These are phyloP conservation scores for Centrapalus pauciflorus DNA, from an alignment of 129 eudicot species.

Conservation along the genomic window DNA sequence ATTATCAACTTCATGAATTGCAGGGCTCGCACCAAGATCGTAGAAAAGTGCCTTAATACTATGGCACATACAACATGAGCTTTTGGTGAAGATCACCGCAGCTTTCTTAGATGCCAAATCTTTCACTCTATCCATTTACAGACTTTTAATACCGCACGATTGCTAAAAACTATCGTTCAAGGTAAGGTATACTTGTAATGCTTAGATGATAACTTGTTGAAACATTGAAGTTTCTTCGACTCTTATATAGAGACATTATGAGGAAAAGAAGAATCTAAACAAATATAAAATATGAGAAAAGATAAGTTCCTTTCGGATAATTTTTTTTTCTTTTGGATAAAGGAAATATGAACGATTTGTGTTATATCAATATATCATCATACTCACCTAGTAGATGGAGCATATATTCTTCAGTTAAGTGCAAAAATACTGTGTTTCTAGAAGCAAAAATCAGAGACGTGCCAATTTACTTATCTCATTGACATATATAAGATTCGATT, in stretches of 20 bases:
- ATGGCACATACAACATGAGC: slow-evolving; percentile 92
- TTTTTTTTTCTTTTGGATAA: slow-evolving; percentile 31
- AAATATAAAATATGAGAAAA: slow-evolving; percentile 15
- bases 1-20: slow-evolving; percentile 76
- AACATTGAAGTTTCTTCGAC: slow-evolving; percentile 18
- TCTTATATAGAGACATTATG: slow-evolving; percentile 30
- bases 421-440: slow-evolving; percentile 1
- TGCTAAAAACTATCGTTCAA: neutral
- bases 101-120: slow-evolving; percentile 80
- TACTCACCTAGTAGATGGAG: slow-evolving; percentile 4
- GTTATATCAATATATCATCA: slow-evolving; percentile 33
- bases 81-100: slow-evolving; percentile 93
- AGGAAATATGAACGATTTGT: slow-evolving; percentile 43
- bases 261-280: slow-evolving; percentile 6
- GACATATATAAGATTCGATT: slow-evolving; percentile 18
- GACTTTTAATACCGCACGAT: neutral
- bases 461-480: neutral
- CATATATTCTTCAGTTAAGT: slow-evolving; percentile 29
- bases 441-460: slow-evolving; percentile 16
- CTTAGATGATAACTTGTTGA: slow-evolving; percentile 26
- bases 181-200: slow-evolving; percentile 3
- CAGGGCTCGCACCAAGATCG: slow-evolving; percentile 90
- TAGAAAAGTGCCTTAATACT: slow-evolving; percentile 88
- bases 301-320: slow-evolving; percentile 39
- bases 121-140: slow-evolving; percentile 59